Conservation (phyloP, 495 filamentous ascomycete species). For the Hypoxylon rickii region DNA sequence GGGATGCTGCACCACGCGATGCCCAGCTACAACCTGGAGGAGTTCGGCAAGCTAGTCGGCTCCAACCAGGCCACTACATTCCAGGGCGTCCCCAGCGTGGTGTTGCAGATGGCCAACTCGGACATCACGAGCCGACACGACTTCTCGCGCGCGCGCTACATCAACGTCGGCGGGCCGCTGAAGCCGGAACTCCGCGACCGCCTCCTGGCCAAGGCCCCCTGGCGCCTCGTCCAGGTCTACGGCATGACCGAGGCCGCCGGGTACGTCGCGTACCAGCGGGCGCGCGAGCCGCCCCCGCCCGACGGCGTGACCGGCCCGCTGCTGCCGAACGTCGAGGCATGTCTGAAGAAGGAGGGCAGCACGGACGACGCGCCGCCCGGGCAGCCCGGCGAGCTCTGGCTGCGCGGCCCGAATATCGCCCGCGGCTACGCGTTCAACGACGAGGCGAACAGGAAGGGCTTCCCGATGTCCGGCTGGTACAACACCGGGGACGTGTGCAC, state of each 20-base stretch:
- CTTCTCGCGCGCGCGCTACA: conserved; percentile 27
- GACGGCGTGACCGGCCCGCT: conserved; percentile 29
- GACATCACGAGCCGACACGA: conserved; percentile 25
- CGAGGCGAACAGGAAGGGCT: conserved; percentile 55
- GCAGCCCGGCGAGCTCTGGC: conserved; percentile 66
- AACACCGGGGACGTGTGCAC: conserved; percentile 69
- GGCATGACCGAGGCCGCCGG: conserved; percentile 40
- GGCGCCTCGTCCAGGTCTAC: conserved; percentile 34
- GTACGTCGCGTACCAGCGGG: conserved; percentile 34
- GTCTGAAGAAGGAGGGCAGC: conserved; percentile 30
- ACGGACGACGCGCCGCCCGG: conserved; percentile 58
- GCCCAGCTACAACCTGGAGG: conserved; percentile 33
- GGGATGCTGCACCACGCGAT: conserved; percentile 39
- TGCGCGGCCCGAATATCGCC: conserved; percentile 68
- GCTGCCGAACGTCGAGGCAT: conserved; percentile 32
- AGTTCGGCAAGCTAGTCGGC: conserved; percentile 25
- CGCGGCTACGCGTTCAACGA: conserved; percentile 67
- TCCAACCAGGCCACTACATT: conserved; percentile 30
- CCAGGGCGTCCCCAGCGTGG: conserved; percentile 35
- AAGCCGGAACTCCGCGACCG: conserved; percentile 20
- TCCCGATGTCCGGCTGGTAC: conserved; percentile 66
- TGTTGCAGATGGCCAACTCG: conserved; percentile 32
- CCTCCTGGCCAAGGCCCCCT: conserved; percentile 23
- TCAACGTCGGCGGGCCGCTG: conserved; percentile 32
- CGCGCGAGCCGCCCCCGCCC: conserved; percentile 13